Conservation (phyloP, 208 protist genomes). For the Leishmania mexicana region DNA sequence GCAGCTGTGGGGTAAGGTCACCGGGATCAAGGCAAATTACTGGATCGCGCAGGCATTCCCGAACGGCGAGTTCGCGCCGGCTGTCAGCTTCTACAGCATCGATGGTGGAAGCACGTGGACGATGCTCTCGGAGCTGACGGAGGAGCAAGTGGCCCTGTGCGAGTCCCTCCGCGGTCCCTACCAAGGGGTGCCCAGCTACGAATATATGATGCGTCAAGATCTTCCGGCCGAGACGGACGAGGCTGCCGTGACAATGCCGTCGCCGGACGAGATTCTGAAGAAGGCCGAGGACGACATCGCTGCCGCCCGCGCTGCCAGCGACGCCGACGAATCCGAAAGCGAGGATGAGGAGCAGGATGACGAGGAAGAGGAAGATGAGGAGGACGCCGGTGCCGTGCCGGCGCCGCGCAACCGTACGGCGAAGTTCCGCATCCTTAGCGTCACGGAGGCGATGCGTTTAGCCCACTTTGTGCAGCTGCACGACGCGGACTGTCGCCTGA, state of each 20-base stretch:
- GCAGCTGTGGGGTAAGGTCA: constrained; percentile 85
- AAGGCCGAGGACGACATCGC: constrained; percentile 48
- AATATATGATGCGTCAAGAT: constrained; percentile 86
- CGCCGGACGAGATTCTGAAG: constrained; percentile 44
- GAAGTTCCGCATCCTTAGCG: constrained; percentile 83
- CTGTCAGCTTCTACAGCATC: constrained; percentile 75
- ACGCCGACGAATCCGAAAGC: constrained; percentile 36
- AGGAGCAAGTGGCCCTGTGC: constrained; percentile 79
- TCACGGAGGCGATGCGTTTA: constrained; percentile 76
- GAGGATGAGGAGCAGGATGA: constrained; percentile 54
- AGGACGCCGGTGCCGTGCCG: constrained; percentile 53
- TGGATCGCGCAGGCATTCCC: constrained; percentile 71
- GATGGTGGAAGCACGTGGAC: constrained; percentile 86
- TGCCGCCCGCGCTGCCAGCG: constrained; percentile 24
- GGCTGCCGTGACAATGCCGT: constrained; percentile 48
- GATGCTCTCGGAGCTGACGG: constrained; percentile 54
- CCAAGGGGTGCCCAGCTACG: constrained; percentile 76
- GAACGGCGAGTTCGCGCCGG: constrained; percentile 59
- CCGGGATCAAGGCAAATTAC: constrained; percentile 72
- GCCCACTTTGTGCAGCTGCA: constrained; percentile 87
- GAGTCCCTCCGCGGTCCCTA: constrained; percentile 83
- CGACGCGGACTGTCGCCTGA: constrained; percentile 74
- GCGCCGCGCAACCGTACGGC: constrained; percentile 39
- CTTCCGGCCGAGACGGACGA: constrained; percentile 75
- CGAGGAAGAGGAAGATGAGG: constrained; percentile 62